Evolutionary conservation across 2,329 filamentous ascomycete genomes (phyloP), one percentile per base, ranked within the genome.

Genomic region (Alternaria incomplexa): DNA sequence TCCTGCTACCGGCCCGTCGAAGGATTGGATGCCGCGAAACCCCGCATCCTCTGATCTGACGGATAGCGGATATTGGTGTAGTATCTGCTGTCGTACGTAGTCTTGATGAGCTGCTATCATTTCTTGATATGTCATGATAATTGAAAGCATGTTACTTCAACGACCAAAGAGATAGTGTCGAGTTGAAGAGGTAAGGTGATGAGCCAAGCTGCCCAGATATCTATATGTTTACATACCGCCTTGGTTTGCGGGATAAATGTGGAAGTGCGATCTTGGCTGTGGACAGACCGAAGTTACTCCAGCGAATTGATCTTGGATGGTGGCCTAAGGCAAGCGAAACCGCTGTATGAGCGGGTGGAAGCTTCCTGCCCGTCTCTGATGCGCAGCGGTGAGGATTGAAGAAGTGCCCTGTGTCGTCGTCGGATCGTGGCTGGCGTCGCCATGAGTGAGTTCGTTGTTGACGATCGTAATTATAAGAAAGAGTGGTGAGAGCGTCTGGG

Each of bases 71-170:
- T n/a, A 17, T 40, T 8, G 15, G 8, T 17, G 0, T 40, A 40
- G 36, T 40, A 40, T 17, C 0, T 17, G 36, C 17, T 40, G 15
- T 40, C 36, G 36, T 3, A 17, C 9, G n/a, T 17, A 40, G 36
- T 40, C 0, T 10, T 40, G n/a, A 0, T 11, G 15, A n/a, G 36
- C 0, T 17, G n/a, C 36, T 40, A 0, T 40, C 0, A 40, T 6
- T 2, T 10, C 36, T 17, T 40, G 36, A 40, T 0, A 17, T 40
- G 36, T 17, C 9, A 0, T 17, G 0, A 17, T 6, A 8, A n/a
- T 1, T 1, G n/a, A 40, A 40, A n/a, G 2, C 32, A 36, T 36
- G 15, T 36, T n/a, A n/a, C 32, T n/a, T 36, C 32, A n/a, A 36
- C 32, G 15, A 36, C 32, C 15, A n/a, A 1, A 1, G 2, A 36